Base-by-base conservation (phyloP, 495 filamentous ascomycete genomes). In the Filosporella fistucella region DNA sequence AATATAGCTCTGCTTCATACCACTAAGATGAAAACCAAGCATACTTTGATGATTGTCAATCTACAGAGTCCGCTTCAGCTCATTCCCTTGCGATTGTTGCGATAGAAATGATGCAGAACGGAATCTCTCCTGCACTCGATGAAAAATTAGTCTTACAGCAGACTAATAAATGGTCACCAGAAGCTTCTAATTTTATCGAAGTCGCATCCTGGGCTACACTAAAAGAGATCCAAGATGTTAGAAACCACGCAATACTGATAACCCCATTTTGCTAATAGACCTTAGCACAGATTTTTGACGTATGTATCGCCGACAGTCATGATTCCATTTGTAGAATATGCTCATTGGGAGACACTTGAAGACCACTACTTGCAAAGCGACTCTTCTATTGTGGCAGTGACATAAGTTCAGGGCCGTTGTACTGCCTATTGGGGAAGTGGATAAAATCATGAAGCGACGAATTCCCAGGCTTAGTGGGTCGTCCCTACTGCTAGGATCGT, bases 271-370 rank as follows among this genome's bases (percentile, higher is more conserved):
- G 24, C 23, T 45, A 5, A 42, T 21, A 18, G n/a, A 18, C 17
- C n/a, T n/a, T n/a, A 52, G 49, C 11, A 52, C 41, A 32, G 17
- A 13, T 52, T 52, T 36, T 16, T 52, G 14, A 42, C 22, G 10
- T 32, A 52, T 46, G 30, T 52, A 16, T 52, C 42, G 41, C 49
- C 29, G 25, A 46, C 42, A 22, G 42, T 52, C 18, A 52, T 52
- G 42, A 45, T 52, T 52, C 49, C 40, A 41, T 52, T 52, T 42
- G 20, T 52, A 7, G 42, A 46, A 46, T 33, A 52, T 39, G 30
- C 49, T 20, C 34, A 21, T 17, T 52, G 40, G 42, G 49, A 52
- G 13, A 45, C 34, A 18, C 9, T 52, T 28, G 49, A 52, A 52
- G 28, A 30, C 28, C 28, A 30, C n/a, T 20, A 33, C 34, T 18